Percentiles rank a stretch among this genome's conserved stretches.
phyloP scores from a whole-genome alignment of 257 asterid species.

The Euphrasia confusa region DNA sequence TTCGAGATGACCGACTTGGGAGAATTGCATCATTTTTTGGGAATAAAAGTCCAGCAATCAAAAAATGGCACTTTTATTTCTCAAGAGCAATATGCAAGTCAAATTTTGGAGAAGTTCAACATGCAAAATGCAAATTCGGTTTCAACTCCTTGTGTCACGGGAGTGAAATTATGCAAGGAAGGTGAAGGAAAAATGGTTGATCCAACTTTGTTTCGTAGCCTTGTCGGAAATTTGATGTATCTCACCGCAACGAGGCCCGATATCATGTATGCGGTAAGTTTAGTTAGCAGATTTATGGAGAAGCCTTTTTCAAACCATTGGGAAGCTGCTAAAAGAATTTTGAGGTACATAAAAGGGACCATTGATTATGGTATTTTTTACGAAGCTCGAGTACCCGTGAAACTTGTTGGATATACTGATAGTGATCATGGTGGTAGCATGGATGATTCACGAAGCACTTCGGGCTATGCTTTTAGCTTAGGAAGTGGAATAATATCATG shows the following conservation, averaged over 20 bases:
- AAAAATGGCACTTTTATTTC: no score
- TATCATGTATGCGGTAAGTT: neutral
- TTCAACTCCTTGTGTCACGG: neutral
- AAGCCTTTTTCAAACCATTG: neutral
- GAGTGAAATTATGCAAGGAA: neutral
- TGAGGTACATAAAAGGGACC: neutral
- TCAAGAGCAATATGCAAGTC: no score
- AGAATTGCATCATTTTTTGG: no score
- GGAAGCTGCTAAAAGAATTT: neutral
- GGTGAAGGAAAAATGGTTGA: neutral
- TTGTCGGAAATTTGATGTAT: no score
- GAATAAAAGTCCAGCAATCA: no score
- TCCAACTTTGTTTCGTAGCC: no score
- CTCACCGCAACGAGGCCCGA: neutral
- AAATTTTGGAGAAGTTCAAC: neutral
- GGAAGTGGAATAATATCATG: neutral
- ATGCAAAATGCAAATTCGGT: neutral
- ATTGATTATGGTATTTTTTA: neutral
- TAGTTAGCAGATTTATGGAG: neutral
- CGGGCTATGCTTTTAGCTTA: neutral
- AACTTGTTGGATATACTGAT: neutral
- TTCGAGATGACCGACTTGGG: no score
- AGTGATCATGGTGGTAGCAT: neutral
- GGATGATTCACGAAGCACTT: neutral
- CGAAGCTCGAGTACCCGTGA: no score